Conservation (phyloP, 257 asterid species). For the Ligustrum vulgare region DNA sequence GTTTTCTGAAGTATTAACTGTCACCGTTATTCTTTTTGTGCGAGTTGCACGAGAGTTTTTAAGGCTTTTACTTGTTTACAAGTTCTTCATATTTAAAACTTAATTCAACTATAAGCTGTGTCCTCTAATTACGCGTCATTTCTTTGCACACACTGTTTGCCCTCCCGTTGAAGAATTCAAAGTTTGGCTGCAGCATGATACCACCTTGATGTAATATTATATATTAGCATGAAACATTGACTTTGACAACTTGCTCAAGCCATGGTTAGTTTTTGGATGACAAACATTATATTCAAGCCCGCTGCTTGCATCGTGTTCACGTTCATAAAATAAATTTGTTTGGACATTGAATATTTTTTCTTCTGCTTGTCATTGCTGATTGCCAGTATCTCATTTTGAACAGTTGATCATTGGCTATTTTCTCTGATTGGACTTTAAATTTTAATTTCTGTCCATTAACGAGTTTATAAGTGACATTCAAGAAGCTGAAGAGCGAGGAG, state of each 20-base stretch:
- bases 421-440: not conserved
- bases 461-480: constrained; percentile 2
- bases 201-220: not conserved
- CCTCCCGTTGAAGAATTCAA: not conserved
- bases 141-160: not conserved
- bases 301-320: constrained; percentile 1
- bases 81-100: not conserved
- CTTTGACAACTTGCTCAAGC: not conserved
- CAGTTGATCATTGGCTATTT: constrained; percentile 8
- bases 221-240: not conserved
- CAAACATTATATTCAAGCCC: not conserved
- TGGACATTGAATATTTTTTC: not conserved
- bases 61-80: constrained; percentile 2
- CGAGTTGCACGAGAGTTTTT: no score
- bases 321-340: constrained; percentile 16
- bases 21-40: no score
- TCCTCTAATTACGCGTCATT: constrained; percentile 8
- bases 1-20: no score
- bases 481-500: constrained; percentile 14
- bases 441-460: constrained; percentile 13
- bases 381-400: not conserved
- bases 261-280: not conserved
- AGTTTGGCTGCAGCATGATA: not conserved
- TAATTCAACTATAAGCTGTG: constrained; percentile 3
- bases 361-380: constrained; percentile 12